Base-by-base conservation (phyloP, 495 filamentous ascomycete genomes). In the Clohesyomyces aquaticus region DNA sequence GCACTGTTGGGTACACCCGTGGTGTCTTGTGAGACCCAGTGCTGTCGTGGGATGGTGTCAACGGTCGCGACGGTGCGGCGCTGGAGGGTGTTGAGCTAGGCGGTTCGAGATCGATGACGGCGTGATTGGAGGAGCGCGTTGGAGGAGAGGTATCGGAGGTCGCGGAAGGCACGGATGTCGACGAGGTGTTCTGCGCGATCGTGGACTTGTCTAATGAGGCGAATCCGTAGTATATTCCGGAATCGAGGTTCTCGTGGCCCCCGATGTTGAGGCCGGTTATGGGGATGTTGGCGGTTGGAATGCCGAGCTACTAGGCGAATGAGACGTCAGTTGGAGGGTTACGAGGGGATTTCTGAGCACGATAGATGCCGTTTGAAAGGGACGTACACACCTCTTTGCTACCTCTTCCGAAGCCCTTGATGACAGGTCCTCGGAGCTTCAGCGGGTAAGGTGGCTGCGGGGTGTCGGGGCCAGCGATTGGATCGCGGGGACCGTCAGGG, bases 261-360 rank as follows among this genome's bases (percentile, higher is more conserved):
- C 87, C 85, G 35, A 87, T 82, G 29, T 62, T 70, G 35, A 90
- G 76, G 9, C 85, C 85, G 56, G 88, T 86, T 58, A 96, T 81
- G 42, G 94, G 92, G 65, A 98, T 93, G 78, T 98, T 98, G 69
- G 94, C 94, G 0, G 94, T 98, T 2, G 94, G 94, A 75, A 98
- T 97, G 58, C 93, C 91, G 60, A 98, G 87, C 82, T 91, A 68
- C 32, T 67, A 21, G 41, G 22, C 19, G 57, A 41, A 59, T 59
- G 27, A 47, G 18, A 25, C 8, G 50, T 53, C 51, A 66, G 54
- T 50, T 28, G 19, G n/a, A n/a, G n/a, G n/a, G n/a, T n/a, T n/a
- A n/a, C n/a, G n/a, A n/a, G n/a, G n/a, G n/a, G n/a, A n/a, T n/a
- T n/a, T n/a, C n/a, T n/a, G n/a, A n/a, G n/a, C n/a, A n/a, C n/a